Evolutionary conservation across 352 stramenopile species (phyloP).

Genomic region (Phytophthora tentaculata): DNA sequence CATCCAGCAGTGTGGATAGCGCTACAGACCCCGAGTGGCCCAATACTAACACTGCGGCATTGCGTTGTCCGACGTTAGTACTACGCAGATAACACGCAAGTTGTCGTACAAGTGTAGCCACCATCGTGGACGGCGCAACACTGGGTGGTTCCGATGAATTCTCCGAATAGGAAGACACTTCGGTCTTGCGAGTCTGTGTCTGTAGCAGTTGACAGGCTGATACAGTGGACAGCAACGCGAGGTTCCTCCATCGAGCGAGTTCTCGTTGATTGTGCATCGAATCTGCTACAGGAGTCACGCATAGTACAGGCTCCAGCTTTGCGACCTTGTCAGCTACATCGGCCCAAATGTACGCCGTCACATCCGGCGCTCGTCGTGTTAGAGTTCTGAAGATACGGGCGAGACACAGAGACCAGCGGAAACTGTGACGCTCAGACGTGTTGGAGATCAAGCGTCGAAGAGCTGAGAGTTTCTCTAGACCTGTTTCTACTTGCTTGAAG

Average conservation of each 20-base stretch:
- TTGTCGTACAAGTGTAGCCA: constrained; percentile 57
- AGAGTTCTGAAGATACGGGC: constrained; percentile 53
- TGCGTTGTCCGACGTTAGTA: constrained; percentile 56
- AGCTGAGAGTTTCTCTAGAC: constrained; percentile 1
- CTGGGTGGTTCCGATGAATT: constrained; percentile 23
- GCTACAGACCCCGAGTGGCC: constrained; percentile 46
- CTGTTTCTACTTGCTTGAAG: constrained; percentile 12
- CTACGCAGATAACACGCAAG: constrained; percentile 68
- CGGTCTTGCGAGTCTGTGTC: constrained; percentile 28
- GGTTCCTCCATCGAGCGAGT: constrained; percentile 68
- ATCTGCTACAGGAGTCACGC: constrained; percentile 20
- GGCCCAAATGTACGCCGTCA: constrained; percentile 69
- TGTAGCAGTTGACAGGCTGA: constrained; percentile 52
- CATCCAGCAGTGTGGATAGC: constrained; percentile 52
- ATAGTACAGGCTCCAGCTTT: constrained; percentile 67
- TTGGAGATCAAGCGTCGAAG: constrained; percentile 22
- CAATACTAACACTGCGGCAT: constrained; percentile 58
- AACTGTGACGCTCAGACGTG: constrained; percentile 39
- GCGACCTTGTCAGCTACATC: constrained; percentile 67
- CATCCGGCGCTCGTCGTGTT: constrained; percentile 47
- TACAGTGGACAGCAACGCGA: constrained; percentile 60
- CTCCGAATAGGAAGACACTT: constrained; percentile 26
- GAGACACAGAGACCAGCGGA: constrained; percentile 65
- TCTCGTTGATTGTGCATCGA: constrained; percentile 28
- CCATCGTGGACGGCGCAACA: constrained; percentile 32